Conservation (phyloP, 306 rosid species). For the Rosa multiflora region DNA sequence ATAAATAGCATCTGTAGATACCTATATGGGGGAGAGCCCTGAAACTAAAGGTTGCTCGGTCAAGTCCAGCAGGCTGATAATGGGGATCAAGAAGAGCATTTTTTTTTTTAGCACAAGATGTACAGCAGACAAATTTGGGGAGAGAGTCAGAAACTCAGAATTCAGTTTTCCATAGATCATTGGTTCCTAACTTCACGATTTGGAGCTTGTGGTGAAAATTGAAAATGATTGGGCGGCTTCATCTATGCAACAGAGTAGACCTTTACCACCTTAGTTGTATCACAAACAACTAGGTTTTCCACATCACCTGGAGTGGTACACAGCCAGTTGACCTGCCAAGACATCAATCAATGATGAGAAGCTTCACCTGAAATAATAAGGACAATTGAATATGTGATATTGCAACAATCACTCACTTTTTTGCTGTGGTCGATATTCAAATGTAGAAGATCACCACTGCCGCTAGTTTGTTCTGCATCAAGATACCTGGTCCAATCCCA, state of each 20-base stretch:
- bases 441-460: conserved; percentile 24
- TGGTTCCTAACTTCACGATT: conserved; percentile 2
- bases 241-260: conserved; percentile 65
- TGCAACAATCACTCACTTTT: conserved; percentile 55
- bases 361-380: conserved; percentile 8
- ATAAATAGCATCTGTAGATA: neutral
- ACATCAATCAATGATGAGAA: conserved; percentile 25
- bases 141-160: neutral
- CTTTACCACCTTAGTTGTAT: conserved; percentile 79
- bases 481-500: conserved; percentile 71
- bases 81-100: neutral
- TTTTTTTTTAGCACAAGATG: neutral
- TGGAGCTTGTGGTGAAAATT: neutral
- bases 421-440: conserved; percentile 53
- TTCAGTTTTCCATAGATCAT: conserved; percentile 23
- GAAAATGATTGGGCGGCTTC: conserved; percentile 6
- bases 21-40: neutral
- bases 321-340: conserved; percentile 83
- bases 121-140: neutral
- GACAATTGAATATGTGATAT: conserved; percentile 7
- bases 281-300: conserved; percentile 85
- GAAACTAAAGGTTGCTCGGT: neutral
- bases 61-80: neutral
- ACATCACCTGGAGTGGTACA: conserved; percentile 73
- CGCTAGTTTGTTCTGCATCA: conserved; percentile 30